phyloP scores from a whole-genome alignment of 352 stramenopile species.

The Globisporangium paroecandrum region DNA sequence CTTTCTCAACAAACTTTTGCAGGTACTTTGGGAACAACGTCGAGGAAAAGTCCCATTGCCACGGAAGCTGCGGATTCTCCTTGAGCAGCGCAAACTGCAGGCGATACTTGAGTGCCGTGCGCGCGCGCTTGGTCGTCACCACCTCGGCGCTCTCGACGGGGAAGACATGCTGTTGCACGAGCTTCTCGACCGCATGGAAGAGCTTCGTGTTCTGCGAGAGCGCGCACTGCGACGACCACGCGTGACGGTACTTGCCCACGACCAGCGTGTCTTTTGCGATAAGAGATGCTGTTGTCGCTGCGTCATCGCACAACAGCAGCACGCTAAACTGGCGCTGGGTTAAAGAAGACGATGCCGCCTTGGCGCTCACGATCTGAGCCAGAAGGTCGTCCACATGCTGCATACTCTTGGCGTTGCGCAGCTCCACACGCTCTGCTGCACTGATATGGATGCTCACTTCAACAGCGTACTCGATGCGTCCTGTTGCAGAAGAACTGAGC shows the following conservation, averaged over 20 bases:
- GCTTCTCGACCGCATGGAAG: conserved; percentile 30
- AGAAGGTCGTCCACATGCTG: conserved; percentile 35
- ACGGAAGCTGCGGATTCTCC: conserved; percentile 35
- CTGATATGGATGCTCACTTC: neutral
- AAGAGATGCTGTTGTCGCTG: neutral
- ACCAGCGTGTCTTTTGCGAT: conserved; percentile 23
- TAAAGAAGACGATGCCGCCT: neutral
- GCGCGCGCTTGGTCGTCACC: conserved; percentile 26
- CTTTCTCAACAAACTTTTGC: conserved; percentile 43
- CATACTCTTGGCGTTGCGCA: conserved; percentile 8
- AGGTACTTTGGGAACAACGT: conserved; percentile 41
- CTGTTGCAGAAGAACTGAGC: conserved; percentile 2
- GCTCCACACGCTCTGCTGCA: neutral
- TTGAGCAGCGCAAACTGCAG: conserved; percentile 71
- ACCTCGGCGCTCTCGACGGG: conserved; percentile 3
- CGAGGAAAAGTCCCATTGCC: conserved; percentile 40
- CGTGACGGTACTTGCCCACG: conserved; percentile 64
- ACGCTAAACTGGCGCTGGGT: conserved; percentile 26
- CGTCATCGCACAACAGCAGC: conserved; percentile 41
- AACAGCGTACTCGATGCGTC: conserved; percentile 5
- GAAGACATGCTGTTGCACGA: conserved; percentile 45
- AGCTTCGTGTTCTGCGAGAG: conserved; percentile 24
- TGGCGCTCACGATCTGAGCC: conserved; percentile 18
- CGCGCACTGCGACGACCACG: conserved; percentile 44
- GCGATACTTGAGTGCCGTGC: conserved; percentile 56